Evolutionary conservation across 2,329 filamentous ascomycete genomes (phyloP), one percentile per base, ranked within the genome.

Genomic region (Fusarium virguliforme): DNA sequence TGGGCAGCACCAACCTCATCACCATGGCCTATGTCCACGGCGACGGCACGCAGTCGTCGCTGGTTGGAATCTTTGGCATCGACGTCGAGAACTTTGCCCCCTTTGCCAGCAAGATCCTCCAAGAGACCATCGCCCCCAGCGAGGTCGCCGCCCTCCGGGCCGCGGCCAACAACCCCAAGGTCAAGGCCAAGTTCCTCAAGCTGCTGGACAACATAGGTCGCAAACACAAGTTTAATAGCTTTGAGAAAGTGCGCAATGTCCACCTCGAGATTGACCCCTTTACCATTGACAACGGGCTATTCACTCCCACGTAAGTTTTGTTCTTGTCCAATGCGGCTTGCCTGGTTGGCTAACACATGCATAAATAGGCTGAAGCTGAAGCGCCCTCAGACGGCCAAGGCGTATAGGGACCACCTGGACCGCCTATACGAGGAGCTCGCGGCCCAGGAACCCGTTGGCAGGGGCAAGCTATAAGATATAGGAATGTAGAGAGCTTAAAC

Each of bases 211-310:
- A 86, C 60, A 92, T 97, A 64, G 94, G 89, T 46, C 92, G 88
- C 84, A 91, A 91, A 83, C 90, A 93, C 81, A 97, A 96, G 84
- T 95, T 99, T 81, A 96, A 97, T 79, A 93, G 91, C 73, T 98
- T 93, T 75, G 96, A 99, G 86, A 89, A 90, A 71, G 91, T 98
- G 51, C 89, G 88, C 79, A 92, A 91, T 74, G 87, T 92, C 62
- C 82, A 91, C 69, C 83, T 99, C 73, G 91, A 92, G 75, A 75
- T 98, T 13, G 96, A 99, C 65, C 96, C 96, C 2, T 98, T 99
- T 76, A 93, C 90, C 1, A 90, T 98, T 71, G 95, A 97, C 56
- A 99, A 99, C 79, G 93, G 97, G 81, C 86, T 98, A 55, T 83
- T 95, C 78, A 96, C 93, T 22, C 93, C 94, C 24, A 97, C 94